These are phyloP conservation scores for Dendryphion nanum DNA, from an alignment of 2,329 filamentous ascomycete species.

Conservation along the genomic window DNA sequence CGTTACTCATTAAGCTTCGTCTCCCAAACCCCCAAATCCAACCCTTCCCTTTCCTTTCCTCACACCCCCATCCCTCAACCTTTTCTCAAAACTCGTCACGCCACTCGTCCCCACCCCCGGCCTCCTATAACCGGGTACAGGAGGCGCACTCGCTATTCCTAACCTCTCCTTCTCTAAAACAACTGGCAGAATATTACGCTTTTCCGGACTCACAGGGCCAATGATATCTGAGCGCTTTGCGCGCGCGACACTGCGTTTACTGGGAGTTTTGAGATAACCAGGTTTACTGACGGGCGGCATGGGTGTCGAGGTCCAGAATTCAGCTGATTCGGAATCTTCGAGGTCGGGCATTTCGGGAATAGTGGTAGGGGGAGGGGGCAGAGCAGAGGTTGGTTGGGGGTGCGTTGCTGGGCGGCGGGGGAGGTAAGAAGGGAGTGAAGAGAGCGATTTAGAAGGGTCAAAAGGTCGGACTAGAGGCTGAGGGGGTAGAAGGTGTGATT, in stretches of 20 bases:
- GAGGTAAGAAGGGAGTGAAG: slow-evolving; percentile 1
- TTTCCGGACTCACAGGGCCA: slow-evolving; percentile 25
- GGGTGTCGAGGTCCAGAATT: slow-evolving; percentile 29
- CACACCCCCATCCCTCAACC: slow-evolving; percentile 31
- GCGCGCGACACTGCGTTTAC: slow-evolving; percentile 38
- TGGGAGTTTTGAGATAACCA: slow-evolving; percentile 50
- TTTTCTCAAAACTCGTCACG: slow-evolving; percentile 33
- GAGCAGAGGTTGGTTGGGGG: slow-evolving; percentile 1
- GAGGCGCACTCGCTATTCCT: slow-evolving; percentile 31
- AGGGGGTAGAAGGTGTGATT: slow-evolving; percentile 1
- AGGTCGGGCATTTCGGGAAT: slow-evolving; percentile 6
- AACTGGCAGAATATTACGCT: slow-evolving; percentile 10
- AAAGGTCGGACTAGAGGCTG: too few species aligned
- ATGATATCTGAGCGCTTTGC: slow-evolving; percentile 30
- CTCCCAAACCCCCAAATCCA: too few species aligned
- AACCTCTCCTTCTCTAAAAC: slow-evolving; percentile 2
- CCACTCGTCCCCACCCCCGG: slow-evolving; percentile 6
- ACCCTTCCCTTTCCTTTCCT: too few species aligned
- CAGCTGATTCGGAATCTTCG: slow-evolving; percentile 8
- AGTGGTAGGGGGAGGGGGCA: slow-evolving; percentile 1
- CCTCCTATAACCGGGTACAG: slow-evolving; percentile 10
- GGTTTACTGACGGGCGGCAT: slow-evolving; percentile 18
- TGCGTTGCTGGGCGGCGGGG: slow-evolving; percentile 5
- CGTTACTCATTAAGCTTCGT: too few species aligned
- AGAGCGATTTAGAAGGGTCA: slow-evolving; percentile 4